Base-by-base conservation (phyloP, 2,329 filamentous ascomycete species). In the Xylaria sp. region DNA sequence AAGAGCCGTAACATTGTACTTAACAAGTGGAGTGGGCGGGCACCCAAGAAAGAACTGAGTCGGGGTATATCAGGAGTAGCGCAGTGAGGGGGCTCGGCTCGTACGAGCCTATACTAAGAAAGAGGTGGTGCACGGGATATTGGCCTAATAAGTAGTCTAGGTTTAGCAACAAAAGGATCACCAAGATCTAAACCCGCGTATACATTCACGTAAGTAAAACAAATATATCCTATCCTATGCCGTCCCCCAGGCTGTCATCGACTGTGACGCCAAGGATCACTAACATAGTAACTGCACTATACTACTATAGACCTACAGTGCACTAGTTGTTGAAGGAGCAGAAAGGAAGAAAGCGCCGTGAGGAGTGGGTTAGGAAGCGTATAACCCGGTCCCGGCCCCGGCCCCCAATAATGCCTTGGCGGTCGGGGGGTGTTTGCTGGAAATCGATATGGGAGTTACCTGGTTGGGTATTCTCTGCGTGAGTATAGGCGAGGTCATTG, bases 391-490 rank as follows among this genome's bases (percentile, higher is more conserved):
- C 51, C 51, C 31, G 36, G 51, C 4, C 28, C 20, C 17, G 28
- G 28, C 15, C 28, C 51, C 31, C 51, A 33, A 36, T 36, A 15
- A 57, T 42, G 54, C n/a, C 54, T 57, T 57, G 54, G 54, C 36
- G 54, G 33, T 20, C 58, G 60, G 36, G 36, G 36, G 36, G 3
- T 11, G n/a, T 23, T 49, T 48, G 6, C 46, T 63, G 48, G 36
- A 53, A 64, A 40, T 64, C 33, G 60, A 56, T 60, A 48, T 63
- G 38, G 56, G 51, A 71, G 46, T 69, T 69, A 66, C 63, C 65
- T 28, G 58, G 63, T 66, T 68, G 64, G 62, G 65, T 53, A 69
- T 64, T 59, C 59, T 23, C 28, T 66, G 63, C 65, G 70, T 65
- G 53, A n/a, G 40, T 56, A 20, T 59, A 42, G 46, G n/a, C 58